Evolutionary conservation across 164 flowering plant genomes (phyloP), one percentile per base, ranked within the genome.

Genomic region (Annona cherimola): DNA sequence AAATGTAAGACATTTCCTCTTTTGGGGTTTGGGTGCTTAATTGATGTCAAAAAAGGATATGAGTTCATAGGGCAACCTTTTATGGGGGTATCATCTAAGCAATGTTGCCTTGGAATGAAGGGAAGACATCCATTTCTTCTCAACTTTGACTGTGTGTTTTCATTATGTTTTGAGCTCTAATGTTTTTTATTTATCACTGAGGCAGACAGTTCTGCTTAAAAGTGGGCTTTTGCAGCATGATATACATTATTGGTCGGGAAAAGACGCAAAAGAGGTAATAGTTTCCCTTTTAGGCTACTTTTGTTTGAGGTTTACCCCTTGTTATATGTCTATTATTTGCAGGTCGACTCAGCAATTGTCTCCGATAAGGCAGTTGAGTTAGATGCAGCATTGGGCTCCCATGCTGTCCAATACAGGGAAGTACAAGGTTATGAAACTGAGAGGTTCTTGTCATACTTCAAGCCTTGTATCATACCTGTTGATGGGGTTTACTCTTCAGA

Each of bases 231-330:
- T 76, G 66, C 84, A 77, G 59, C 86, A 89, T 72, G 90, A 85
- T 55, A 78, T 89, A 63, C 92, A 90, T 70, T 90, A 86, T 68
- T 90, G 96, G 96, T 76, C 84, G 70, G 96, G 96, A 77, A 82
- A 76, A 61, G 86, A 81, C 75, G 79, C 85, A 35, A 81, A 69
- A 61, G 79, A 86, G 88, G 90, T 87, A 40, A 60, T 14, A 40
- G 64, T 68, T 46, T 68, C 42, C 60, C 35, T 12, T 63, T 63
- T 44, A 39, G 44, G 11, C 3, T 63, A 39, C n/a, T n/a, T n/a
- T n/a, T n/a, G 42, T 63, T 26, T 59, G 45, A 12, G 39, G 42
- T 19, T 65, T 19, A 14, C 7, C 55, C 39, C 26, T 26, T 59
- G n/a, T 7, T 6, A 9, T n/a, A 43, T 42, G 26, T 26, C 26